Base-by-base conservation (phyloP, 2,329 filamentous ascomycete genomes). In the Fusarium redolens region DNA sequence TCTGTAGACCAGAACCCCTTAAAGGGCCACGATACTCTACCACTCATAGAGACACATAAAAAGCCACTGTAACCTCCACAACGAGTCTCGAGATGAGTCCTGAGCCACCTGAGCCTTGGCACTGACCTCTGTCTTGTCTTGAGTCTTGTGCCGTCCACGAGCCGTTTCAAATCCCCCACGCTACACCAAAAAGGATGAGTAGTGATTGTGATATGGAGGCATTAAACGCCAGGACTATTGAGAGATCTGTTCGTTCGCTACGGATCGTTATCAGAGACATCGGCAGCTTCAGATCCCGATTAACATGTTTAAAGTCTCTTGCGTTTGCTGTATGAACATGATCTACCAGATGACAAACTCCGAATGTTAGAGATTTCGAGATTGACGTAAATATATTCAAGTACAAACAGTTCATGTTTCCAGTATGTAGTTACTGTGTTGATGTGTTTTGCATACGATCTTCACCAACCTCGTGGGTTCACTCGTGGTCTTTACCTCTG, bases 101-200 rank as follows among this genome's bases (percentile, higher is more conserved):
- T 62, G 55, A 71, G 61, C 56, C 61, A 72, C 61, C 66, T 61
- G 62, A 65, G 43, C 43, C 71, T 74, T 74, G 71, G 71, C 71
- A 57, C 28, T 55, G 59, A 48, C 66, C 57, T 41, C 28, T 61
- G 48, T 57, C 37, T 58, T n/a, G 43, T 50, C 35, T 58, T 51
- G 43, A 28, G 58, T 61, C 57, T 71, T 64, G 48, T 57, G 47
- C 51, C 43, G 31, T 61, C 57, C 41, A 40, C 22, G 31, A 73
- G 66, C 69, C 55, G 71, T 73, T 73, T 73, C 71, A 74, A 44
- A 48, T 41, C 31, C 40, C 35, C 66, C 52, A 51, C 67, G 50
- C 43, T 58, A 63, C 62, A 38, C 65, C 48, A 25, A 51, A 51
- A 50, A 51, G 40, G 54, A 28, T 30, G 37, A 20, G 15, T 13